Evolutionary conservation across 1,139 yeast genomes (phyloP), one percentile per base, ranked within the genome.

Genomic region (Taphrina confusa): DNA sequence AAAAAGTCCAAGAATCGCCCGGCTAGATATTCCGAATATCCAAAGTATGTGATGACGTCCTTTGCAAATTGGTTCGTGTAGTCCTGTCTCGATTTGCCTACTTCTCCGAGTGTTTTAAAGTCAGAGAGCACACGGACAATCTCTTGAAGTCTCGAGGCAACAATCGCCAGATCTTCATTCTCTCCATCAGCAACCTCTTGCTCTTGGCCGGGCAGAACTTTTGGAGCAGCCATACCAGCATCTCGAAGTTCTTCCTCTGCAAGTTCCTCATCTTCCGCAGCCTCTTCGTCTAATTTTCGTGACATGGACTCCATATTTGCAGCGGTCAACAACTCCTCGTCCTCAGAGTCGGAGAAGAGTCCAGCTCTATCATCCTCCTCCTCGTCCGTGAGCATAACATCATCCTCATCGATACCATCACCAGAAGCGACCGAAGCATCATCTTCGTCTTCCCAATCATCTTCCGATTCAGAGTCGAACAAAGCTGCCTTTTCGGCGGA

Each of bases 101-200:
- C 92, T 71, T 90, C 96, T 16, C 92, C 87, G 68, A 90, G 73
- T 52, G 79, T 85, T 70, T 85, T 85, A 75, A 91, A 90, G 74
- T 92, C 89, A 72, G 91, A 97, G 68, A 94, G 80, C n/a, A 92
- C 97, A 73, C 91, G 91, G 57, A 90, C 94, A 64, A 94, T 82
- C 76, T 94, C 98, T 66, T 92, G 83, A 85, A 94, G 91, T 75
- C 99, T 82, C 23, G 97, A 88, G 74, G 97, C 83, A 16, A 88
- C 81, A 69, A 87, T 79, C 9, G 90, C 86, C 59, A 91, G 79
- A 71, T 91, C 96, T 47, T 76, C 79, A 63, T 96, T 91, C 69
- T 82, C 86, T 28, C 57, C 57, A n/a, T 56, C 60, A 44, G 81
- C 74, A 63, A 85, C 76, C 75, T 87, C 95, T 65, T 79, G 81